Conservation (phyloP, 371 early-diverging fungal genomes). For the Actinomortierella ambigua region DNA sequence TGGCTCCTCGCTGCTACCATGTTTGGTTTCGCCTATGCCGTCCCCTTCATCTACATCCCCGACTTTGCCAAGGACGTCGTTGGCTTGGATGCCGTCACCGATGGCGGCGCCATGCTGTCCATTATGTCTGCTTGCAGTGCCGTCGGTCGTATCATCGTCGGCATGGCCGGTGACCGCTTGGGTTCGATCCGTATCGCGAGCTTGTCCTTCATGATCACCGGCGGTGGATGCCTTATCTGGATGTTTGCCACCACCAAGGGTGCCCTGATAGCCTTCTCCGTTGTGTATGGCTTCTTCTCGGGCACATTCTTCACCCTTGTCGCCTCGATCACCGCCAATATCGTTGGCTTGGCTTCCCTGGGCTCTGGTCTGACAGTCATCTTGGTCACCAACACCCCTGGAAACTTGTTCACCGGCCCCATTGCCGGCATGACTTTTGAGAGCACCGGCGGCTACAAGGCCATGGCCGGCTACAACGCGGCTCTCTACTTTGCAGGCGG, state of each 20-base stretch:
- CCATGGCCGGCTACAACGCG: slow-evolving; percentile 39
- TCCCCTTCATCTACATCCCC: slow-evolving; percentile 35
- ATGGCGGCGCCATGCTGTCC: slow-evolving; percentile 53
- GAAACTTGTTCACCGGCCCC: slow-evolving; percentile 63
- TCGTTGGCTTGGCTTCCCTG: slow-evolving; percentile 58
- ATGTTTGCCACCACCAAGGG: slow-evolving; percentile 57
- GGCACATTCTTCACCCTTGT: slow-evolving; percentile 63
- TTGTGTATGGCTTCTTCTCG: slow-evolving; percentile 60
- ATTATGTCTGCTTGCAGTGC: slow-evolving; percentile 62
- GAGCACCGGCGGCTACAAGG: slow-evolving; percentile 39
- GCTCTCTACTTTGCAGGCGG: slow-evolving; percentile 23
- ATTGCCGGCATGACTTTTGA: slow-evolving; percentile 59
- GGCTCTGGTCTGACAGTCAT: slow-evolving; percentile 60
- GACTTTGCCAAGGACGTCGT: slow-evolving; percentile 29
- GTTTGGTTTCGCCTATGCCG: slow-evolving; percentile 34
- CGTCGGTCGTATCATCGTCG: slow-evolving; percentile 61
- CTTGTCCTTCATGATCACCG: slow-evolving; percentile 47
- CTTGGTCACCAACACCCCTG: slow-evolving; percentile 61
- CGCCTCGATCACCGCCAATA: slow-evolving; percentile 56
- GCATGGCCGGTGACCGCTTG: slow-evolving; percentile 41
- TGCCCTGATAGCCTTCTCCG: slow-evolving; percentile 52
- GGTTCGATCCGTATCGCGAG: slow-evolving; percentile 46
- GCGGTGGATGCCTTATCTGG: slow-evolving; percentile 58
- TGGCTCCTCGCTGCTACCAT: slow-evolving; percentile 32
- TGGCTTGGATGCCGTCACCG: slow-evolving; percentile 47